These are phyloP conservation scores for Cyberlindnera amylophila DNA, from an alignment of 805 yeast genomes.

Conservation along the genomic window DNA sequence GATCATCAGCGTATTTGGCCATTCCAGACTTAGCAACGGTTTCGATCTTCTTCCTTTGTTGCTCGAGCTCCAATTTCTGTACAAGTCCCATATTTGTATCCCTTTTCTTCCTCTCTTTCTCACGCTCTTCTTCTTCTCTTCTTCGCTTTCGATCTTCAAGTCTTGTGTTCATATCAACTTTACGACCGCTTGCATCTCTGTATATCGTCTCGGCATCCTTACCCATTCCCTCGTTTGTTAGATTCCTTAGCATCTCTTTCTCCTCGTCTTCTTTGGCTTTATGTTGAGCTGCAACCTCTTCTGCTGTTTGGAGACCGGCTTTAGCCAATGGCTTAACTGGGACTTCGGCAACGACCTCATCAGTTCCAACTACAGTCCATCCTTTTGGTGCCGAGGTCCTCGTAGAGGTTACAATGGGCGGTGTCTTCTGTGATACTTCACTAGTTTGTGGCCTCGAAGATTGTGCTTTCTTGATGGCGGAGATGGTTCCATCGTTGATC, in stretches of 20 bases:
- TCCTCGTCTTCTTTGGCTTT: conserved; percentile 29
- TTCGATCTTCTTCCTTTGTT: conserved; percentile 30
- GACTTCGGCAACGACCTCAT: conserved; percentile 11
- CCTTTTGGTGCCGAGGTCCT: conserved; percentile 10
- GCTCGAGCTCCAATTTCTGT: conserved; percentile 35
- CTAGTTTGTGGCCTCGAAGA: background rate
- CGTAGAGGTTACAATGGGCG: background rate
- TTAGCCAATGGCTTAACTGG: conserved; percentile 29
- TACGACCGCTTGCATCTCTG: conserved; percentile 61
- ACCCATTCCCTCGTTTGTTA: conserved; percentile 12
- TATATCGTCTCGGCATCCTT: conserved; percentile 39
- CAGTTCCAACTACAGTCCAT: conserved; percentile 25
- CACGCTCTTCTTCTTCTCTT: conserved; percentile 27
- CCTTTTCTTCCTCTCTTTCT: conserved; percentile 27
- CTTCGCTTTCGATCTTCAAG: conserved; percentile 27
- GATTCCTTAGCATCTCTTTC: conserved; percentile 14
- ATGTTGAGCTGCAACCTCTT: conserved; percentile 36
- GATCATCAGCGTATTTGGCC: conserved; percentile 36
- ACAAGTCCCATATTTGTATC: conserved; percentile 37
- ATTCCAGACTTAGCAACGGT: conserved; percentile 26
- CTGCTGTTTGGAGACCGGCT: conserved; percentile 47
- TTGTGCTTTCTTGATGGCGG: background rate
- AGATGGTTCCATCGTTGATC: conserved; percentile 21
- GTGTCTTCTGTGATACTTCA: background rate
- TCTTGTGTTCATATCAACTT: conserved; percentile 37